Percentiles rank a stretch among this genome's conserved stretches.
Conservation (phyloP, 768 basidiomycete species). For the Lentinula sp. region DNA sequence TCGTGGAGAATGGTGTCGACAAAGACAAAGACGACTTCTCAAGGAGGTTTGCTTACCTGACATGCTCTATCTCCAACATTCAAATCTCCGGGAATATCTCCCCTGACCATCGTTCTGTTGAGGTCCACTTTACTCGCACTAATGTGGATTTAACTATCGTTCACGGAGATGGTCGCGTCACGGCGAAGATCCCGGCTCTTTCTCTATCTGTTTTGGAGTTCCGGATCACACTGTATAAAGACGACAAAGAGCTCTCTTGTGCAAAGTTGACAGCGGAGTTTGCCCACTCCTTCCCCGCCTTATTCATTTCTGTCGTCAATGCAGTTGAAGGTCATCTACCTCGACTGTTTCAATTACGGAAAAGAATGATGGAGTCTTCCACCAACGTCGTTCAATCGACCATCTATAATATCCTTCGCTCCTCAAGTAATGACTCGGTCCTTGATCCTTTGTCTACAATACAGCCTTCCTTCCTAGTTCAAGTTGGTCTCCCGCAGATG, state of each 20-base stretch:
- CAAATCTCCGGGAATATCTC: neutral
- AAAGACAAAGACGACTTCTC: neutral
- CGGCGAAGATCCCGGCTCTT: neutral
- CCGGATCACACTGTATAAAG: neutral
- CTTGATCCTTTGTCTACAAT: slow-evolving; percentile 78
- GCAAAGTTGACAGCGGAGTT: neutral
- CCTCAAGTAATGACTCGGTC: slow-evolving; percentile 42
- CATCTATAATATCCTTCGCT: slow-evolving; percentile 42
- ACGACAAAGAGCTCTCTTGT: neutral
- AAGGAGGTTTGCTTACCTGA: neutral
- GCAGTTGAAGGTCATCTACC: slow-evolving; percentile 3
- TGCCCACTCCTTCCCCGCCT: neutral
- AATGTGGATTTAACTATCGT: neutral
- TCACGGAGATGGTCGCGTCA: neutral
- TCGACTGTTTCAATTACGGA: slow-evolving; percentile 15
- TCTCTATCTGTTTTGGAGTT: neutral
- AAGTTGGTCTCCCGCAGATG: slow-evolving; percentile 60
- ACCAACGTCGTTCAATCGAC: slow-evolving; percentile 28
- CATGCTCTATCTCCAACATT: neutral
- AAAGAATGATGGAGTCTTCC: slow-evolving; percentile 23
- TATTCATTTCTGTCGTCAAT: neutral
- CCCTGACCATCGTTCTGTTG: neutral
- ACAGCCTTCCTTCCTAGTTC: slow-evolving; percentile 80
- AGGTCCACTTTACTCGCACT: neutral
- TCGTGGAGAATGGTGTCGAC: neutral